Evolutionary conservation across 305 asterid genomes (phyloP), one percentile per base, ranked within the genome.

Genomic region (Petunia hybrid): DNA sequence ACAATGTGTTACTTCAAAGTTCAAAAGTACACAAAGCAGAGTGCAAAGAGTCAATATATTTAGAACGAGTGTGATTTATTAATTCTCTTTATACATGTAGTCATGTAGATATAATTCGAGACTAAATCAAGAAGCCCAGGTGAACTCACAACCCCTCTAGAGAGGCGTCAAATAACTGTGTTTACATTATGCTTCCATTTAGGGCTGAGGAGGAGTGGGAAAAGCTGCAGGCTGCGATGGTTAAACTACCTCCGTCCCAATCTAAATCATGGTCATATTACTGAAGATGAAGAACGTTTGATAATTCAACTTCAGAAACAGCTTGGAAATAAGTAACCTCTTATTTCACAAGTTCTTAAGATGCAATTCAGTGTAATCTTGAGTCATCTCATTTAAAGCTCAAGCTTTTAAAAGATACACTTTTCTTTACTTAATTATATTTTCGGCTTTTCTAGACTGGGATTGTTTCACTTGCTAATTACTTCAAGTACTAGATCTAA

Each of bases 181-280:
- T 71, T 46, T 31, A 22, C 13, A 45, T 8, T 22, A 46, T 46
- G 60, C 31, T 46, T 2, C 31, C 6, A 22, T 68, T 77, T 82
- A 92, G 96, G 93, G 67, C 81, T 92, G 43, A 85, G 83, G 36
- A 91, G 97, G 85, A 90, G 85, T 65, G 98, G 95, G 4, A 92
- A 89, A 90, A 92, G 98, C 78, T 90, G 98, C 86, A 87, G 97
- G 83, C 79, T 94, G 85, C 76, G 95, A 80, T 94, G 98, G 97
- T 85, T 92, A 95, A 94, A 91, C 83, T 94, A 91, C 76, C 91
- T 92, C 51, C 91, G 91, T 6, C 95, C 97, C 38, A 87, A 89
- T 86, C 83, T 92, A 22, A 94, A 94, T 84, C 94, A 86, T 41
- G 91, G 94, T 4, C 85, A 82, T 14, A 89, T 94, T 43, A 89